Conservation (phyloP, 176 grass and related monocot genomes). For the Oryza officinalis region DNA sequence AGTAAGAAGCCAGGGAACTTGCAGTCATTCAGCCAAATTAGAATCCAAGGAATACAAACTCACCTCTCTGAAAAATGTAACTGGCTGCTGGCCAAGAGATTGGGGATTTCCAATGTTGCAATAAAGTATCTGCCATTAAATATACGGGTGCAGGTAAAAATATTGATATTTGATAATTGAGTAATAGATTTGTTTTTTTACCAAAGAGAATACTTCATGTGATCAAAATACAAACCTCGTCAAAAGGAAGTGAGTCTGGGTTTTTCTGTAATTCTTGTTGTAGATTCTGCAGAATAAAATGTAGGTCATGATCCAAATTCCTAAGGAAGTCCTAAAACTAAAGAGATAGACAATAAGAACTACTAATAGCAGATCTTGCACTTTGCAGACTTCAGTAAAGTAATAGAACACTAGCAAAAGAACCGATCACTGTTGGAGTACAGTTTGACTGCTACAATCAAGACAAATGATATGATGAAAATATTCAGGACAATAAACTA, state of each 20-base stretch:
- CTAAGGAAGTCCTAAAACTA: background rate
- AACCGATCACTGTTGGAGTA: background rate
- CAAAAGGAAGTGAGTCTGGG: slow-evolving; percentile 88
- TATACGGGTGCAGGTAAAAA: slow-evolving; percentile 5
- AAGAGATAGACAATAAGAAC: background rate
- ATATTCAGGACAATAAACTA: background rate
- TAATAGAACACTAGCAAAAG: too few relatives aligned
- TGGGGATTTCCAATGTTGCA: slow-evolving; percentile 98
- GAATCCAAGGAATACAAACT: slow-evolving; percentile 31
- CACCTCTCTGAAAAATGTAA: slow-evolving; percentile 96
- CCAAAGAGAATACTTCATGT: background rate
- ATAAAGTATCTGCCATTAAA: slow-evolving; percentile 68
- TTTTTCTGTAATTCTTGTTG: slow-evolving; percentile 75
- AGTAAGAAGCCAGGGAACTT: slow-evolving; percentile 42
- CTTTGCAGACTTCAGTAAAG: background rate
- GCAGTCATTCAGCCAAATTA: slow-evolving; percentile 14
- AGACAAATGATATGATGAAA: background rate
- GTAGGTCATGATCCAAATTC: slow-evolving; percentile 28
- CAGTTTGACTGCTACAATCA: background rate
- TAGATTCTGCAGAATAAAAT: slow-evolving; percentile 65
- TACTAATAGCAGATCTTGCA: background rate
- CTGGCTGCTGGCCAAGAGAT: slow-evolving; percentile 85
- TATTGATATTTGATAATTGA: background rate
- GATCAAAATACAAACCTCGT: slow-evolving; percentile 59
- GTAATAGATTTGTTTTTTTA: background rate